Base-by-base conservation (phyloP, 306 rosid genomes). In the Gastrolobium bilobum region DNA sequence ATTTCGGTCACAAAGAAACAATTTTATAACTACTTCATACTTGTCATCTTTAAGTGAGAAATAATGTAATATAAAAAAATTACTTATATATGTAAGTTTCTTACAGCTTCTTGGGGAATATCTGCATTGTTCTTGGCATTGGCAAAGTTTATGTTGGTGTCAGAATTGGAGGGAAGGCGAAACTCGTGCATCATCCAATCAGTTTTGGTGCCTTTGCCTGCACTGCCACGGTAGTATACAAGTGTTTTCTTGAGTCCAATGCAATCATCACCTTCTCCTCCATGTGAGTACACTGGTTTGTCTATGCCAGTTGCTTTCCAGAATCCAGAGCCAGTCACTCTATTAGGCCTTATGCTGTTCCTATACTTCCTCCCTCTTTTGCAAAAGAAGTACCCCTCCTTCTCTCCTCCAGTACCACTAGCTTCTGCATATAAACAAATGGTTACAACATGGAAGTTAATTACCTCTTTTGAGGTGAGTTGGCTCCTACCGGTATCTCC, bases 111-210 rank as follows among this genome's bases (percentile, higher is more conserved):
- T 64, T 74, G 88, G 33, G 82, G 30, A 75, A 10, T 1, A 13
- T 39, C 64, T 1, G 33, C 35, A 56, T 53, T 3, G 7, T 7
- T 59, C 52, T 72, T 71, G 37, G 77, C 40, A 37, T 33, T 80
- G 7, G 58, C 35, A 57, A 76, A 4, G 35, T 52, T 77, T 5
- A 79, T 15, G 35, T 38, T 67, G 14, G 76, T 37, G 53, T 33
- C 42, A 10, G 5, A 54, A 13, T 30, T 74, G 20, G 91, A 71
- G 10, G 97, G 97, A 53, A 82, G 90, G 70, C 99, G 99, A 87
- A 94, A 94, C 80, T 94, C 99, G 10, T 94, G 97, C 99, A 94
- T 94, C 99, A 94, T 94, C 99, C 99, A 94, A 50, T 94, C 97
- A 26, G 99, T 94, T 84, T 94, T 94, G 83, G 92, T 83, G 70